Conservation (phyloP, 257 asterid species). For the Eustoma russellianum region DNA sequence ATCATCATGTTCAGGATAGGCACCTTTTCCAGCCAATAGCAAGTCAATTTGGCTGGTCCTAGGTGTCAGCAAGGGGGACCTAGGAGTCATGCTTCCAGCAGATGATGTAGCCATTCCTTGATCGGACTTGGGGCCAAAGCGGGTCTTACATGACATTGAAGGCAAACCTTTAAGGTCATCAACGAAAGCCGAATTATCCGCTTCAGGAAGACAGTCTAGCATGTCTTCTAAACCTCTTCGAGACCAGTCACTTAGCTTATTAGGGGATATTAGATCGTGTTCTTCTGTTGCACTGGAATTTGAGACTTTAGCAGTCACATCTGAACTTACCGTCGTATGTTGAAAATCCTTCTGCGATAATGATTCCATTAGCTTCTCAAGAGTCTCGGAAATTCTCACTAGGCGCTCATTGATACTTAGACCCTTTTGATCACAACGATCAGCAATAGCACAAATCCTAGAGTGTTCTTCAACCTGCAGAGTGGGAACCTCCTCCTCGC, state of each 20-base stretch:
- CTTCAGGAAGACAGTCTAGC: slow-evolving; percentile 84
- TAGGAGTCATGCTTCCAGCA: slow-evolving; percentile 99
- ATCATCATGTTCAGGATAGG: slow-evolving; percentile 89
- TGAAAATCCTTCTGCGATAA: slow-evolving; percentile 64
- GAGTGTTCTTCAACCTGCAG: slow-evolving; percentile 98
- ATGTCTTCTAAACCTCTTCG: slow-evolving; percentile 96
- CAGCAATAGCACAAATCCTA: slow-evolving; percentile 89
- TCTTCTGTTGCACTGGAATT: slow-evolving; percentile 84
- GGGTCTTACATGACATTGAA: slow-evolving; percentile 79
- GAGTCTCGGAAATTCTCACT: slow-evolving; percentile 70
- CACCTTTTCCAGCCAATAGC: slow-evolving; percentile 83
- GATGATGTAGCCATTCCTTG: slow-evolving; percentile 98
- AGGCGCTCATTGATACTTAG: slow-evolving; percentile 85
- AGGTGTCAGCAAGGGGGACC: slow-evolving; percentile 92
- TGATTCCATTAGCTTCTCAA: slow-evolving; percentile 88
- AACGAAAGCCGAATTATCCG: slow-evolving; percentile 53
- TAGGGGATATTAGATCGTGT: slow-evolving; percentile 78
- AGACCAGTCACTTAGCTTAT: slow-evolving; percentile 95
- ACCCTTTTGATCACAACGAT: slow-evolving; percentile 95
- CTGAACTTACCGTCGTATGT: slow-evolving; percentile 62
- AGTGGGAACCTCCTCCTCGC: slow-evolving; percentile 98
- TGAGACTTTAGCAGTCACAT: slow-evolving; percentile 54
- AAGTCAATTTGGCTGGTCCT: slow-evolving; percentile 72
- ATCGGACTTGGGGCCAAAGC: slow-evolving; percentile 95
- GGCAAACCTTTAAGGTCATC: slow-evolving; percentile 83